These are phyloP conservation scores for Tricholoma sp. DNA, from an alignment of 768 basidiomycete genomes.

Conservation along the genomic window DNA sequence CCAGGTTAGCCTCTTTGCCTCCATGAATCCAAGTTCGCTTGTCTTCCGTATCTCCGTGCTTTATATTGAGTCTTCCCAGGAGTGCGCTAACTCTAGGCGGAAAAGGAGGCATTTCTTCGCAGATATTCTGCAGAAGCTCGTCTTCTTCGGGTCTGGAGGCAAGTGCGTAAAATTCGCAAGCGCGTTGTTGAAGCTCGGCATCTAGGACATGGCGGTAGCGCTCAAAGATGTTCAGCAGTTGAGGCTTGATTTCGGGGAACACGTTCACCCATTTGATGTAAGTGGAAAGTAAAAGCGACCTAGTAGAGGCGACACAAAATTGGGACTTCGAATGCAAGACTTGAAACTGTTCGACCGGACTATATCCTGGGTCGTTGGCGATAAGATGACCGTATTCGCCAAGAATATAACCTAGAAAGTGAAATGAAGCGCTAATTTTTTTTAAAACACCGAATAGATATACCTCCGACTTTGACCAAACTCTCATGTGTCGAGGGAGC, in stretches of 20 bases:
- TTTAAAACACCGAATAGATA: slow-evolving; percentile 12
- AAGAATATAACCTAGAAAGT: slow-evolving; percentile 75
- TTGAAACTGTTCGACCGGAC: slow-evolving; percentile 92
- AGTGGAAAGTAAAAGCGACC: slow-evolving; percentile 89
- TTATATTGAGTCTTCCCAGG: slow-evolving; percentile 80
- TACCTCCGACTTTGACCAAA: slow-evolving; percentile 93
- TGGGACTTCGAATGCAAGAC: slow-evolving; percentile 92
- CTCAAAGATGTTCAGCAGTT: slow-evolving; percentile 91
- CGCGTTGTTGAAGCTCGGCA: slow-evolving; percentile 95
- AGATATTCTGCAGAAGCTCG: slow-evolving; percentile 88
- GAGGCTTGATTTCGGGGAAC: slow-evolving; percentile 96
- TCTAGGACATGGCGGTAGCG: slow-evolving; percentile 97
- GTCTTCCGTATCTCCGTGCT: slow-evolving; percentile 90
- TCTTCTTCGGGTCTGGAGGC: slow-evolving; percentile 84
- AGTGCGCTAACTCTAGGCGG: slow-evolving; percentile 91
- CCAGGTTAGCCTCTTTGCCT: slow-evolving; percentile 87
- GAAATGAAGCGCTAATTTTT: slow-evolving; percentile 1
- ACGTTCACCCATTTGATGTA: slow-evolving; percentile 99
- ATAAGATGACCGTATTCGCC: slow-evolving; percentile 99
- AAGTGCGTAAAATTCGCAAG: slow-evolving; percentile 94
- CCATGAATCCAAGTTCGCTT: slow-evolving; percentile 95
- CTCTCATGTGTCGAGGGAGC: slow-evolving; percentile 86
- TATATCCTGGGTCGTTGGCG: slow-evolving; percentile 91
- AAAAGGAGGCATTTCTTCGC: slow-evolving; percentile 99
- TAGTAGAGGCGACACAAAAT: slow-evolving; percentile 87